Base-by-base conservation (phyloP, 192 early-diverging fungal genomes). In the Backusella sp. region DNA sequence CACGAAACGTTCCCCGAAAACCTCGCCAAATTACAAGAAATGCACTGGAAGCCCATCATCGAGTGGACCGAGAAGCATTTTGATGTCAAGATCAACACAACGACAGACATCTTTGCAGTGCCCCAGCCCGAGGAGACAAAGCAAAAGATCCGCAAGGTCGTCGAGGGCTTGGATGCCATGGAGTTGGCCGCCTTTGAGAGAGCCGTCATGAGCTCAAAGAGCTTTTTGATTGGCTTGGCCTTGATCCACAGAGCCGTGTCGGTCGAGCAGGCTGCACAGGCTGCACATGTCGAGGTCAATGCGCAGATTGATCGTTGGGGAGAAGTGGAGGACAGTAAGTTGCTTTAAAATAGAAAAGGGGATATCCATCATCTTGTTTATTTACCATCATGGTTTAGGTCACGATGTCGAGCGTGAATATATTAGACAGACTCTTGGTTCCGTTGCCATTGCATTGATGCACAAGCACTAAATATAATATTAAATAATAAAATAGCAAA, bases 271-370 rank as follows among this genome's bases (percentile, higher is more conserved):
- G 96, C 94, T 7, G 90, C 91, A 52, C 73, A 74, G 56, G 96
- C 96, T 1, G 92, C 96, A 0, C 90, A 92, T 53, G 88, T 97
- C 11, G 97, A 99, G 80, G 90, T 94, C 3, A 83, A 86, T 76
- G 85, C 94, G 17, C 97, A 99, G 85, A 98, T 95, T 46, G 86
- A 91, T 39, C 87, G 87, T 41, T 99, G 96, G 96, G 97, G 97
- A 35, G 91, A 93, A 79, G 93, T 96, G 11, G 93, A 95, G 82
- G 94, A 95, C 77, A 90, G 88, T 90, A 79, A 72, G 86, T n/a
- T 89, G 32, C 41, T n/a, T n/a, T n/a, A n/a, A n/a, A n/a, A n/a
- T n/a, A n/a, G n/a, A n/a, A n/a, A n/a, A n/a, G n/a, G n/a, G n/a
- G n/a, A n/a, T n/a, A n/a, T n/a, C n/a, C n/a, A n/a, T n/a, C n/a